These are phyloP conservation scores for Spirogloea muscicola DNA, from an alignment of 139 green algal species.

Conservation along the genomic window DNA sequence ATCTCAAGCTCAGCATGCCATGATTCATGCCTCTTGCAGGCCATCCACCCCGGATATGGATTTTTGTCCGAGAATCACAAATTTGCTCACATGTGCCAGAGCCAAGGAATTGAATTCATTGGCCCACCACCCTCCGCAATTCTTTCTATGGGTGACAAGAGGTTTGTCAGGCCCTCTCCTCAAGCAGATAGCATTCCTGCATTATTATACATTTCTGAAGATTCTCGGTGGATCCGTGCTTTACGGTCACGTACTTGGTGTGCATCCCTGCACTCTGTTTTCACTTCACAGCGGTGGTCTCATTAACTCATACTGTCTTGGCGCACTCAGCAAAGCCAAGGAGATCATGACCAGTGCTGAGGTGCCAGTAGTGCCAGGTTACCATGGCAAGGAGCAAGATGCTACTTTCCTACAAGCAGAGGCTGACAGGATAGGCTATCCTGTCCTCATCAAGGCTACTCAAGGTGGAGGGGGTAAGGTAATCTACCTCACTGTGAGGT, in stretches of 20 bases:
- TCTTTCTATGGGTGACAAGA: constrained; percentile 56
- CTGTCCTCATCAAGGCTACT: constrained; percentile 93
- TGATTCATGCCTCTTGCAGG: neutral
- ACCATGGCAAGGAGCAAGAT: constrained; percentile 42
- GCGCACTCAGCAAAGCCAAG: constrained; percentile 40
- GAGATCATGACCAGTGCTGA: constrained; percentile 60
- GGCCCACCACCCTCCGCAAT: constrained; percentile 47
- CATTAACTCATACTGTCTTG: too few species aligned
- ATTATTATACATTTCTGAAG: too few species aligned
- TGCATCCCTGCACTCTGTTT: too few species aligned
- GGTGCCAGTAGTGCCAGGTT: constrained; percentile 82
- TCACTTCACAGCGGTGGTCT: too few species aligned
- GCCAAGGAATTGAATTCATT: constrained; percentile 58
- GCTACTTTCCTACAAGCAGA: constrained; percentile 2
- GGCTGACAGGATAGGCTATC: constrained; percentile 67
- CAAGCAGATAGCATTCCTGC: too few species aligned
- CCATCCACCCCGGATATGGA: constrained; percentile 80
- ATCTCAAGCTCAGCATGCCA: too few species aligned
- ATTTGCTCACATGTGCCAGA: constrained; percentile 76
- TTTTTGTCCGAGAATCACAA: constrained; percentile 66
- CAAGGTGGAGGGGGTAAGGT: constrained; percentile 79
- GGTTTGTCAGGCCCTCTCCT: too few species aligned
- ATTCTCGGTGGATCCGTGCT: too few species aligned
- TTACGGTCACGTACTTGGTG: too few species aligned
- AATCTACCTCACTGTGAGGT: too few species aligned